Evolutionary conservation across 495 filamentous ascomycete species (phyloP), one percentile per base, ranked within the genome.

Genomic region (Lasiosphaeriaceae sp.): DNA sequence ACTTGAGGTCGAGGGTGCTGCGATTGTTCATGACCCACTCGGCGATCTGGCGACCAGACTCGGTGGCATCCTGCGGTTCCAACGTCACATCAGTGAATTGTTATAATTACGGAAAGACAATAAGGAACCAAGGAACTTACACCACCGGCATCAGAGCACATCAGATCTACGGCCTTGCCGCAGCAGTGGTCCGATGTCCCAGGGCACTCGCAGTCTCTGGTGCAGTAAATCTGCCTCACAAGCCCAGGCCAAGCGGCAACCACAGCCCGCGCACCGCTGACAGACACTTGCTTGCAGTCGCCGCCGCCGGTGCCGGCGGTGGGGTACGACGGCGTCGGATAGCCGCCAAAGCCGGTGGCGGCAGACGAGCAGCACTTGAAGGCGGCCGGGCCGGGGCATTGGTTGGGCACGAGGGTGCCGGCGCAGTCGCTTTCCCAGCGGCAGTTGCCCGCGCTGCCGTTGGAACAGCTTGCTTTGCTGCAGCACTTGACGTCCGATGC

Each of bases 21-120:
- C 67, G 63, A 56, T 77, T 71, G 26, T 74, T 68, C 76, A 77
- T 78, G 9, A 69, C 62, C 76, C 76, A 78, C 54, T 78, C 73
- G 11, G 76, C 76, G 23, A 78, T 74, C 51, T 68, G 51, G 0
- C 61, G 58, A 9, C 75, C 75, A 7, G 65, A 68, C 20, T 61
- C 41, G 41, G 63, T 68, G 4, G 62, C 49, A 7, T 55, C 55
- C 59, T 62, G 11, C 14, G 37, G 5, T 14, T 41, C 4, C 9
- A 17, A 41, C 17, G 29, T n/a, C 2, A 1, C 20, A 7, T 43
- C 16, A 50, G 44, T 12, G 11, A 22, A 3, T 7, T 14, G 12
- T 21, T 3, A 22, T 21, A 31, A 50, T 50, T 26, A 22, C 4
- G 20, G 16, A 19, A 21, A 22, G 20, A 47, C 45, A 22, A 26